Base-by-base conservation (phyloP, 345 rosid species). In the Camelina laxa region DNA sequence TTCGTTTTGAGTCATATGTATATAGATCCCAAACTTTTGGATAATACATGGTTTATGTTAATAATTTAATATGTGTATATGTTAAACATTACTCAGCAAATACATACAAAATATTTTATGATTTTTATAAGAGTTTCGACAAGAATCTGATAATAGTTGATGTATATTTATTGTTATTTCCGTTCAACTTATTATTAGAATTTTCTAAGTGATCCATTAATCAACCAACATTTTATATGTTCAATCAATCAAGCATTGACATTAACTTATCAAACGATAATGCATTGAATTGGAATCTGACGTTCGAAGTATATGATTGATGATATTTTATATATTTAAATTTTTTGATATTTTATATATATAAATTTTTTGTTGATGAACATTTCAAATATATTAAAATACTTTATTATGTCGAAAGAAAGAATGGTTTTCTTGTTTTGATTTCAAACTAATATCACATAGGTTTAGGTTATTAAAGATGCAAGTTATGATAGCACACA, bases 161-260 rank as follows among this genome's bases (percentile, higher is more conserved):
- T 56, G 16, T 56, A 45, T 2, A 31, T 11, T n/a, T 44, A 56
- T 64, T 12, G 2, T n/a, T 42, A 20, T 65, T 55, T 10, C 24
- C 24, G 4, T 30, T 11, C 15, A 42, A 9, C 2, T 20, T 64
- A 57, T 42, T 12, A 41, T 27, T 27, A 27, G 4, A 27, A 20
- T 30, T 63, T 31, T 54, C 1, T n/a, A 15, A 15, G 30, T 35
- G 39, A 56, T 65, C 58, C 42, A 56, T 1, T 65, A 56, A 36
- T 33, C 19, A 44, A 21, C n/a, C 39, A 65, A 35, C 50, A 74
- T 1, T 65, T 65, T 33, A 30, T 15, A 66, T 57, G 21, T 13
- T 57, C 51, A 66, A 65, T 38, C 44, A 58, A 24, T 10, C 11
- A 14, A 73, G 65, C 72, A 65, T 74, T 74, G 78, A 74, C 78